Evolutionary conservation across 2,329 filamentous ascomycete genomes (phyloP).

Genomic region (Arachnopeziza araneosa): DNA sequence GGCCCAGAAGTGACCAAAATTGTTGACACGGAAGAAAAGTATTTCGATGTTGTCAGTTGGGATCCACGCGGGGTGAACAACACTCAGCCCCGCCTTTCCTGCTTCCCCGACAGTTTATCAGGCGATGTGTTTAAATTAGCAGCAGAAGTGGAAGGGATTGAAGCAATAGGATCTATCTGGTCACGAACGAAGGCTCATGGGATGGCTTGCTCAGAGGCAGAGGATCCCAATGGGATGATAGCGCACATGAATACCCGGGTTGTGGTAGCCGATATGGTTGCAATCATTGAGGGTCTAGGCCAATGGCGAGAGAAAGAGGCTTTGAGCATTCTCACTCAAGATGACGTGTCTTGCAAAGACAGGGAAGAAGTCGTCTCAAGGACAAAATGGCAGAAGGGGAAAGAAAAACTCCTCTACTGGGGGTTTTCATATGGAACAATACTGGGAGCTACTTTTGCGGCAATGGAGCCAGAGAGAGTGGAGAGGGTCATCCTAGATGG

Average conservation of each 20-base stretch:
- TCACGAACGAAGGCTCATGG: conserved; percentile 1
- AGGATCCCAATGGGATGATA: not conserved
- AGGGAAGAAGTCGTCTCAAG: conserved; percentile 3
- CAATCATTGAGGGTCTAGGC: conserved; percentile 5
- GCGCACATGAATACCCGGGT: conserved; percentile 4
- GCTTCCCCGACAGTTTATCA: conserved; percentile 28
- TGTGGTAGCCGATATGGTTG: conserved; percentile 3
- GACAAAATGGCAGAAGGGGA: conserved; percentile 15
- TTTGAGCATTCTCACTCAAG: not conserved
- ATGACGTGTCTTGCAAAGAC: conserved; percentile 1
- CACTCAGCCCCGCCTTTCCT: conserved; percentile 29
- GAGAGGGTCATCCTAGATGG: conserved; percentile 33
- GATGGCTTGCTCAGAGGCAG: not conserved
- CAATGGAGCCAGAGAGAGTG: conserved; percentile 36
- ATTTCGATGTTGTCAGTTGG: conserved; percentile 36
- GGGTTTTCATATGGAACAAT: conserved; percentile 44
- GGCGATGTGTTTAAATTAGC: not conserved
- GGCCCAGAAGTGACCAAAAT: conserved; percentile 27
- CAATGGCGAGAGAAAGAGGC: conserved; percentile 5
- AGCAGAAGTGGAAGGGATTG: not conserved
- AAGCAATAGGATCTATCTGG: not conserved
- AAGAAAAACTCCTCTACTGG: conserved; percentile 39
- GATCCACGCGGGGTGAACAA: conserved; percentile 38
- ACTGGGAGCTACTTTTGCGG: conserved; percentile 38
- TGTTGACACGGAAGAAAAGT: conserved; percentile 15